phyloP scores from a whole-genome alignment of 169 alveolate species.

The Besnoitia besnoiti region DNA sequence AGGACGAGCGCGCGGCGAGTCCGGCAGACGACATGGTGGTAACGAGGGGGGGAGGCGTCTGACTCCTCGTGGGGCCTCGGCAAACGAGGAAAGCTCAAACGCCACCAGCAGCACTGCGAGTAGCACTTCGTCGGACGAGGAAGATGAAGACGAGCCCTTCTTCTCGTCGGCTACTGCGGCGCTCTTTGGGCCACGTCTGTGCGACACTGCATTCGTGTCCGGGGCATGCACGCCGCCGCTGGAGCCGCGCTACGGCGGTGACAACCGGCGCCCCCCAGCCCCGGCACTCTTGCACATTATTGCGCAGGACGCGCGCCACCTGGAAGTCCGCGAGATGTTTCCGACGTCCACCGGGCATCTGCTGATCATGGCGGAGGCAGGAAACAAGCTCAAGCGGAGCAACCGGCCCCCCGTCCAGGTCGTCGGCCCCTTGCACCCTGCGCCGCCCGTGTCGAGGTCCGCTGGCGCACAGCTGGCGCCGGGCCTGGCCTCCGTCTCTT shows the following conservation, averaged over 20 bases:
- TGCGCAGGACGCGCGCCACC: conserved; percentile 65
- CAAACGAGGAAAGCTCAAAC: too few species aligned
- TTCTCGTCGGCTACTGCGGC: neutral
- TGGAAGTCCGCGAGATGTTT: conserved; percentile 65
- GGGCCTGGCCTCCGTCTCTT: neutral
- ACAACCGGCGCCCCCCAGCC: neutral
- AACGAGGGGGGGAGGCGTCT: neutral
- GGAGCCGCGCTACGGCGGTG: neutral
- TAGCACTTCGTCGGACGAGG: neutral
- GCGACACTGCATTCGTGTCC: neutral
- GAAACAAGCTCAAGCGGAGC: neutral
- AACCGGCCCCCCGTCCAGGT: neutral
- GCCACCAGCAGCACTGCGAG: neutral
- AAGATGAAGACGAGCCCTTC: neutral
- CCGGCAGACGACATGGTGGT: too few species aligned
- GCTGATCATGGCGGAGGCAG: conserved; percentile 32
- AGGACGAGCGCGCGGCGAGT: too few species aligned
- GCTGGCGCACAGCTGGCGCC: neutral
- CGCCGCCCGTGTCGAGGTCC: neutral
- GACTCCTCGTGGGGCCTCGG: too few species aligned
- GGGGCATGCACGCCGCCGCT: conserved; percentile 29
- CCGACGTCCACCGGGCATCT: conserved; percentile 47
- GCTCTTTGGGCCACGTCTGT: neutral
- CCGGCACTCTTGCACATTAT: conserved; percentile 46
- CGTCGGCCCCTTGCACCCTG: neutral